Conservation (phyloP, 176 grass and related monocot genomes). For the Juncus effusus region DNA sequence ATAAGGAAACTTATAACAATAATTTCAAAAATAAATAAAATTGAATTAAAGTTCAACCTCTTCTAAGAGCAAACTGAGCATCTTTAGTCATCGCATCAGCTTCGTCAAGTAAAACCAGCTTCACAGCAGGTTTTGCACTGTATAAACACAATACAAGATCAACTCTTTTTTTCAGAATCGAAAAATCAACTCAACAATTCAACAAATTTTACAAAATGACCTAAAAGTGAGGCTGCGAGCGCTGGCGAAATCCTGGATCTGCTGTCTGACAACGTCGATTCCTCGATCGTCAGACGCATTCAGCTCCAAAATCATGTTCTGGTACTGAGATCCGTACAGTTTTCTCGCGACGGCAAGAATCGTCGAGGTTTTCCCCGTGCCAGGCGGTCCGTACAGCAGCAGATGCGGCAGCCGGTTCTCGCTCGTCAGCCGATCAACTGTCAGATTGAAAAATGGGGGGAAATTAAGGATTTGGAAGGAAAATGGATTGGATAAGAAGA, state of each 20-base stretch:
- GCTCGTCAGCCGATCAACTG: constrained; percentile 81
- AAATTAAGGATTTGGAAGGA: background rate
- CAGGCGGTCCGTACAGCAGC: constrained; percentile 82
- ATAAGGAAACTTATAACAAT: background rate
- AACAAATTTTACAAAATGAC: constrained; percentile 30
- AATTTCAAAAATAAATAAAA: constrained; percentile 7
- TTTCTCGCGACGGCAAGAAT: constrained; percentile 93
- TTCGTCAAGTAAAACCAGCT: constrained; percentile 93
- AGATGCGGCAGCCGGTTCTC: constrained; percentile 90
- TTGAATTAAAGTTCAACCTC: constrained; percentile 52
- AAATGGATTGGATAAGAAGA: background rate
- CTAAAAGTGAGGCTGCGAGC: constrained; percentile 80
- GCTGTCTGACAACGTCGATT: constrained; percentile 90
- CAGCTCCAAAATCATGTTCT: constrained; percentile 97
- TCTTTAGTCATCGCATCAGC: constrained; percentile 98
- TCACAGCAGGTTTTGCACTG: constrained; percentile 74
- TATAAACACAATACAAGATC: constrained; percentile 33
- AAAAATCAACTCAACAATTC: background rate
- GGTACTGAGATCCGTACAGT: constrained; percentile 79
- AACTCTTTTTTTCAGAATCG: background rate
- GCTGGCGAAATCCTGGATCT: constrained; percentile 90
- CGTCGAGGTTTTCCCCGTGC: constrained; percentile 88
- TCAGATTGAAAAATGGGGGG: background rate
- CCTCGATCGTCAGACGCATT: constrained; percentile 91
- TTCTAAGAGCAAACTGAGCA: constrained; percentile 93